A percentile compares a stretch with the other conserved stretches of the same genome.
Conservation (phyloP, 1,139 yeast species). For the Pichia sp. region DNA sequence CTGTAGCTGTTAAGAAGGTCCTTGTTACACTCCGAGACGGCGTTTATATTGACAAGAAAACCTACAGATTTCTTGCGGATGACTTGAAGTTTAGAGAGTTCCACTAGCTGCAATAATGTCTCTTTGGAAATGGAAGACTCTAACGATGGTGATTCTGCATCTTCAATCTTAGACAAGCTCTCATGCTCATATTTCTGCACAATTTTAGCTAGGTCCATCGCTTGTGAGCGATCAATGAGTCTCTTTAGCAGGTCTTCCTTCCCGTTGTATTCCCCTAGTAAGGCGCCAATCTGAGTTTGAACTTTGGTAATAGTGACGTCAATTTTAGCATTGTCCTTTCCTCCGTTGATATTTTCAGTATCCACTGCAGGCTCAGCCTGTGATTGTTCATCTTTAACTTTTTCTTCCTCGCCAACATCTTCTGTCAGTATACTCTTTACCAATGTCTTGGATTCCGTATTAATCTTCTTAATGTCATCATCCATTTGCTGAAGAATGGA, state of each 20-base stretch:
- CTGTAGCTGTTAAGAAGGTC: conserved; percentile 77
- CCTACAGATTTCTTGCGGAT: conserved; percentile 38
- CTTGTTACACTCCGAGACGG: conserved; percentile 31
- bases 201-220: conserved; percentile 40
- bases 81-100: conserved; percentile 40
- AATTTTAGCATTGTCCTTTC: neutral
- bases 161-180: conserved; percentile 15
- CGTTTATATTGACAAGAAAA: conserved; percentile 37
- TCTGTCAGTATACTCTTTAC: conserved; percentile 2
- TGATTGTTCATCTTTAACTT: too few species aligned
- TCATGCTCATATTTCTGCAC: conserved; percentile 39
- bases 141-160: neutral
- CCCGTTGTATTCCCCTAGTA: conserved; percentile 34
- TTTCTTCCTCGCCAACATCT: too few species aligned
- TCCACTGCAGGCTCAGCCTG: too few species aligned
- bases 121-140: conserved; percentile 1
- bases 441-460: neutral
- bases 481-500: conserved; percentile 24
- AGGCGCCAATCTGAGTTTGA: conserved; percentile 24
- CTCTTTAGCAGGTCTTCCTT: conserved; percentile 32
- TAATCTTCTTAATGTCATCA: conserved; percentile 14
- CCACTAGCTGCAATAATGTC: conserved; percentile 16
- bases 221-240: conserved; percentile 49
- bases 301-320: neutral
- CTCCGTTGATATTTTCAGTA: neutral